A percentile compares a stretch with the other conserved stretches of the same genome.
phyloP scores from a whole-genome alignment of 768 basidiomycete species.

The Tulasnella sp. region DNA sequence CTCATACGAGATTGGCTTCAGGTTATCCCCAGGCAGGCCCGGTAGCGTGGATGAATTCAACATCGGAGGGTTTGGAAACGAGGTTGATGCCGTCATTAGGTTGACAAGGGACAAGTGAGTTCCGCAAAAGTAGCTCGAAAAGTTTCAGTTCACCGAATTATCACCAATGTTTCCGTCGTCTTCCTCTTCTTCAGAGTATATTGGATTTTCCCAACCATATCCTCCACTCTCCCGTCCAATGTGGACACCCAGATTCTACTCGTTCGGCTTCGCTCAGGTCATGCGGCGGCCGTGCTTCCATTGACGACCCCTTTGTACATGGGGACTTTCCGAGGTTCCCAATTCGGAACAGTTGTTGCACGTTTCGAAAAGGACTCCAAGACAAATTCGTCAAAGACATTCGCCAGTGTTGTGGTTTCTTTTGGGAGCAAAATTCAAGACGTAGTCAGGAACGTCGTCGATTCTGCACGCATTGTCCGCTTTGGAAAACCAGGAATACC shows the following conservation, averaged over 20 bases:
- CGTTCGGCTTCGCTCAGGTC: slow-evolving; percentile 1
- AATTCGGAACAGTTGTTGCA: neutral
- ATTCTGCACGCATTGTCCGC: neutral
- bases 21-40: slow-evolving; percentile 1
- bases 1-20: slow-evolving; percentile 11
- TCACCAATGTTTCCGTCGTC: neutral
- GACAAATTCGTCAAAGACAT: neutral
- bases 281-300: slow-evolving; percentile 10
- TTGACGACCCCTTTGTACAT: slow-evolving; percentile 12
- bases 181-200: slow-evolving; percentile 5
- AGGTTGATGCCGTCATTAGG: slow-evolving; percentile 7
- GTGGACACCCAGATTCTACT: slow-evolving; percentile 13
- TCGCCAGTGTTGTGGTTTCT: slow-evolving; percentile 5
- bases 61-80: slow-evolving; percentile 6
- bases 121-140: neutral
- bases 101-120: slow-evolving; percentile 12
- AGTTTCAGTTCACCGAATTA: neutral
- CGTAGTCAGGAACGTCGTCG: slow-evolving; percentile 10
- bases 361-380: slow-evolving; percentile 14
- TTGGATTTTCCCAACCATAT: slow-evolving; percentile 14
- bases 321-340: slow-evolving; percentile 15
- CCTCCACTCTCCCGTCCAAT: slow-evolving; percentile 6
- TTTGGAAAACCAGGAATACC: neutral
- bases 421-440: slow-evolving; percentile 8
- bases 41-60: slow-evolving; percentile 12